These are phyloP conservation scores for Alternaria sp. DNA, from an alignment of 2,329 filamentous ascomycete genomes.

Conservation along the genomic window DNA sequence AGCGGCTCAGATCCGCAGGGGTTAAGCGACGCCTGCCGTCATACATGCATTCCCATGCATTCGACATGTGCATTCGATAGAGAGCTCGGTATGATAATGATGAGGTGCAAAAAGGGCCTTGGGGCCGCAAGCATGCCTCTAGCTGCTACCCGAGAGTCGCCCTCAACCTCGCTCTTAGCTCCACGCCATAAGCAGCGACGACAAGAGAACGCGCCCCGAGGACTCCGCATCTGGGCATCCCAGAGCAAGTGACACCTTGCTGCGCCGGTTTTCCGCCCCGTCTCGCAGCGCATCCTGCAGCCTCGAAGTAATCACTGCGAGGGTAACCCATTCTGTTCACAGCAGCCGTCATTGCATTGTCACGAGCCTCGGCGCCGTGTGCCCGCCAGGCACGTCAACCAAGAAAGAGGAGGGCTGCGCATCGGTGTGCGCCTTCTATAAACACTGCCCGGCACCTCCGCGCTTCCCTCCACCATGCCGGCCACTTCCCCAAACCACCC, in stretches of 20 bases:
- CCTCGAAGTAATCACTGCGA: background rate
- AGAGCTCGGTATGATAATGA: constrained; percentile 5
- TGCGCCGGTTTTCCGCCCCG: constrained; percentile 1
- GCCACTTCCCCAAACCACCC: constrained; percentile 32
- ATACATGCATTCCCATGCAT: constrained; percentile 19
- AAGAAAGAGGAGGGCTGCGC: constrained; percentile 1
- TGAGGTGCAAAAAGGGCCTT: constrained; percentile 13
- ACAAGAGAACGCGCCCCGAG: constrained; percentile 6
- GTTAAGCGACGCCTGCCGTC: constrained; percentile 21
- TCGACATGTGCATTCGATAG: constrained; percentile 7
- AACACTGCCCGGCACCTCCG: constrained; percentile 5
- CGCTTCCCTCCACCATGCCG: constrained; percentile 27
- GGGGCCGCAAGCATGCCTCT: background rate
- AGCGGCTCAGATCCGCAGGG: constrained; percentile 3
- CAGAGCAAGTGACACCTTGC: constrained; percentile 2
- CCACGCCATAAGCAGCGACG: background rate
- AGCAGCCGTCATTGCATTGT: constrained; percentile 17
- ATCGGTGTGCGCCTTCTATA: constrained; percentile 2
- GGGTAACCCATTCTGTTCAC: constrained; percentile 4
- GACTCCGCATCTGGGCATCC: constrained; percentile 9
- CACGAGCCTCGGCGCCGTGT: constrained; percentile 9
- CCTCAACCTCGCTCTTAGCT: background rate
- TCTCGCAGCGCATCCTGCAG: constrained; percentile 18
- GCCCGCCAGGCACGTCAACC: constrained; percentile 12
- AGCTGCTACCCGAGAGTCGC: background rate